phyloP scores from a whole-genome alignment of 345 rosid genomes.

The Populus tremula region DNA sequence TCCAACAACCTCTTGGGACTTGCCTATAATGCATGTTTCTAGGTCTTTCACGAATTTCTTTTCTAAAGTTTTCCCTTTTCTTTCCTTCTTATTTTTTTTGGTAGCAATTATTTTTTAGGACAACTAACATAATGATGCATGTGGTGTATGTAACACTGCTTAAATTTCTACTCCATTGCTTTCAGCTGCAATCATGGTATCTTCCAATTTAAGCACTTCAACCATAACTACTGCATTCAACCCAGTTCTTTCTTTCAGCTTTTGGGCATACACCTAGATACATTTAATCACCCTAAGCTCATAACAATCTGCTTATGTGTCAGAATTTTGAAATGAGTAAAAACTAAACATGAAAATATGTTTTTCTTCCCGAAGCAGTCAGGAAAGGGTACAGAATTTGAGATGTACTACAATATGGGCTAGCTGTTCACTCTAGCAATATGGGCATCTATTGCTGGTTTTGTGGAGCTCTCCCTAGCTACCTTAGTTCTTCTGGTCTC shows the following conservation, averaged over 20 bases:
- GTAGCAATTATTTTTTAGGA: neutral
- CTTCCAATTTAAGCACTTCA: conserved; percentile 13
- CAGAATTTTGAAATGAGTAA: neutral
- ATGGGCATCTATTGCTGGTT: neutral
- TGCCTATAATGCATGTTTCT: neutral
- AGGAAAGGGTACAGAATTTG: neutral
- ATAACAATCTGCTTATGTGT: neutral
- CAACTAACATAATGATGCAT: conserved; percentile 11
- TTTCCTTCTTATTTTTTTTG: neutral
- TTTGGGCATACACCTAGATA: neutral
- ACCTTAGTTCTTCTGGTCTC: neutral
- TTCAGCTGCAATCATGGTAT: conserved; percentile 7
- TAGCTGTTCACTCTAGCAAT: neutral
- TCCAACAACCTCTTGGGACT: neutral
- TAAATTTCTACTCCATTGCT: neutral
- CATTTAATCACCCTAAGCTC: neutral
- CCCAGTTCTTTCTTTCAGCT: neutral
- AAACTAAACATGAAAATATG: neutral
- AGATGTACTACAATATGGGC: neutral
- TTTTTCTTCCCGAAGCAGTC: neutral
- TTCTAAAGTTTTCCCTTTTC: neutral
- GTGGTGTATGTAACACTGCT: neutral
- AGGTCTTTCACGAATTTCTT: neutral
- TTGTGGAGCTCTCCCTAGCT: neutral
- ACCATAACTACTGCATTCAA: conserved; percentile 1